Evolutionary conservation across 441 rosid species (phyloP), one percentile per base, ranked within the genome.

Genomic region (Mallotus repandus): DNA sequence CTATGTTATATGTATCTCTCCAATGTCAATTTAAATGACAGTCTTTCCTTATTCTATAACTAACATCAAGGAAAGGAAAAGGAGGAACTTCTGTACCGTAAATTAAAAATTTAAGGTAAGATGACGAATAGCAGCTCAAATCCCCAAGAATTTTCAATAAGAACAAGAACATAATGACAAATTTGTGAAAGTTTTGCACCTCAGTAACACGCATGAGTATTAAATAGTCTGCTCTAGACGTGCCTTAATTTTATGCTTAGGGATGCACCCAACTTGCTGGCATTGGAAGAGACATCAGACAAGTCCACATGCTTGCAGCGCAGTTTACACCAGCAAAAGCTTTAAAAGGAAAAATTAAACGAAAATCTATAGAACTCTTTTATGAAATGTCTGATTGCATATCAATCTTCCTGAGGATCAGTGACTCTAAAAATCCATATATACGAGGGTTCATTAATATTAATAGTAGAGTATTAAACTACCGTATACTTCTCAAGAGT

Each of bases 141-240:
- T 65, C 55, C 69, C 53, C 41, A 65, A 65, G 6, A 65, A 46
- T 0, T 64, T 64, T 12, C 54, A 64, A 63, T 64, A 64, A 63
- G 12, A 41, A 43, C 67, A 43, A n/a, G 1, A 43, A 48, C 11
- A 65, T 21, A 6, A 11, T 22, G 55, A 65, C 55, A 21, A 65
- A 21, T 46, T 19, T 46, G 10, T 61, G 65, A 15, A 7, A 61
- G 0, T 19, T 57, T 57, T 4, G 60, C 11, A 56, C 41, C 16
- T 19, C 50, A 63, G 41, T 18, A 15, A 63, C 49, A 63, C 18
- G 25, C 50, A 38, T 5, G 13, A n/a, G 10, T 2, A 21, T 2
- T 55, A 18, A 19, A 55, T 58, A 58, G 11, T 25, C 32, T 58
- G 64, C 64, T 35, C 38, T 14, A 63, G 32, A 63, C 68, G 45